Evolutionary conservation across 768 basidiomycete species (phyloP).

Genomic region (Postia placenta): DNA sequence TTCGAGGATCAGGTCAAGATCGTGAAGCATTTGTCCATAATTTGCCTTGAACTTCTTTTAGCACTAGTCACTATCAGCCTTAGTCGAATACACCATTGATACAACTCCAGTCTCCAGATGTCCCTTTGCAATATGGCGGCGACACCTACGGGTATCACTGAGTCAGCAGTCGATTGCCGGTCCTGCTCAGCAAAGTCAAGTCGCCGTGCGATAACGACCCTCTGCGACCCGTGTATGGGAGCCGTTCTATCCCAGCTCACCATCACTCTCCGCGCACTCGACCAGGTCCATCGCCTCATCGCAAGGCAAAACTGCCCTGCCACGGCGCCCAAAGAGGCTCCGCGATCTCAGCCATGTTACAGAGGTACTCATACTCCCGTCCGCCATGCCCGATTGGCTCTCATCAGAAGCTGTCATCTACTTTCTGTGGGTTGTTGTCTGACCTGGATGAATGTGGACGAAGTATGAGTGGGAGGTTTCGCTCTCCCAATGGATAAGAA

Average conservation of each 20-base stretch:
- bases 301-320: constrained; percentile 63
- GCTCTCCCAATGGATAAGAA: too few species aligned
- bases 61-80: too few species aligned
- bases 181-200: constrained; percentile 4
- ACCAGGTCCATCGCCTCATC: constrained; percentile 72
- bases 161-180: constrained; percentile 26
- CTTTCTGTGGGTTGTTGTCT: too few species aligned
- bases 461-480: too few species aligned
- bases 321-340: constrained; percentile 76
- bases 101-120: too few species aligned
- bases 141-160: constrained; percentile 78
- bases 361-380: constrained; percentile 73
- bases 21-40: too few species aligned
- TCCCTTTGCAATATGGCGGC: constrained; percentile 36
- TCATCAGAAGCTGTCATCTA: too few species aligned
- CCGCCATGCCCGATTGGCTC: too few species aligned
- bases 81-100: too few species aligned
- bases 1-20: too few species aligned
- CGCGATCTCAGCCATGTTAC: constrained; percentile 75
- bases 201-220: constrained; percentile 36
- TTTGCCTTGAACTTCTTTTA: too few species aligned
- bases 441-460: too few species aligned
- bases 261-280: constrained; percentile 77
- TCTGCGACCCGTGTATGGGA: constrained; percentile 73
- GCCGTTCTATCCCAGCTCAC: constrained; percentile 80